A percentile compares a stretch with the other conserved stretches of the same genome.
Conservation (phyloP, 164 flowering plant genomes). For the Nymphaea colorata region DNA sequence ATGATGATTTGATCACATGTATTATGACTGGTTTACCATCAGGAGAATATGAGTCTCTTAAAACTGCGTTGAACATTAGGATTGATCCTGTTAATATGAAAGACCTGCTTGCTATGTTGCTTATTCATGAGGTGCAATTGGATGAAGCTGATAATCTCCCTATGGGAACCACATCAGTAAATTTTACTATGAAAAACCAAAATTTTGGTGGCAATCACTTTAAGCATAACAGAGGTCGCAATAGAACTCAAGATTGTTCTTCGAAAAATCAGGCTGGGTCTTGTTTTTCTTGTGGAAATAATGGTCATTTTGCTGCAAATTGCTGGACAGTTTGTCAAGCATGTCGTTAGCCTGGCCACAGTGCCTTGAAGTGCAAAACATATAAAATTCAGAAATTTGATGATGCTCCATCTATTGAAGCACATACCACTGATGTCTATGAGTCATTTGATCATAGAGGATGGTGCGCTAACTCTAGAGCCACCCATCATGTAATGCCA, state of each 20-base stretch:
- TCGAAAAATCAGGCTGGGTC: neutral
- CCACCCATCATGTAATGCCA: neutral
- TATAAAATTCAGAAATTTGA: neutral
- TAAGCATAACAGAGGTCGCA: neutral
- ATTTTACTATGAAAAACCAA: neutral
- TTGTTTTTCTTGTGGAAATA: neutral
- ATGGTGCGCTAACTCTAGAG: neutral
- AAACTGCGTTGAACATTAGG: neutral
- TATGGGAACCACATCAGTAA: neutral
- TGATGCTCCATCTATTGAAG: neutral
- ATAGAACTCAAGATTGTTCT: neutral
- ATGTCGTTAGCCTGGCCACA: too few species aligned
- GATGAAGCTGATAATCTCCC: neutral
- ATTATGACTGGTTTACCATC: neutral
- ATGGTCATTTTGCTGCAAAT: too few species aligned
- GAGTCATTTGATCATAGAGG: too few species aligned
- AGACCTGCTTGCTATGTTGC: neutral
- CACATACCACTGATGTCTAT: neutral
- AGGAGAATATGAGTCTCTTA: neutral
- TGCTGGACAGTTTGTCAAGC: too few species aligned
- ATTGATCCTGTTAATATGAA: neutral
- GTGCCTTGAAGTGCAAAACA: too few species aligned
- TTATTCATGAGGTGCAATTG: neutral
- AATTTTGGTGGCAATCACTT: neutral
- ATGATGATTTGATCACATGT: neutral